Evolutionary conservation across 2,329 filamentous ascomycete species (phyloP), one percentile per base, ranked within the genome.

Genomic region (Cladosporium sp.): DNA sequence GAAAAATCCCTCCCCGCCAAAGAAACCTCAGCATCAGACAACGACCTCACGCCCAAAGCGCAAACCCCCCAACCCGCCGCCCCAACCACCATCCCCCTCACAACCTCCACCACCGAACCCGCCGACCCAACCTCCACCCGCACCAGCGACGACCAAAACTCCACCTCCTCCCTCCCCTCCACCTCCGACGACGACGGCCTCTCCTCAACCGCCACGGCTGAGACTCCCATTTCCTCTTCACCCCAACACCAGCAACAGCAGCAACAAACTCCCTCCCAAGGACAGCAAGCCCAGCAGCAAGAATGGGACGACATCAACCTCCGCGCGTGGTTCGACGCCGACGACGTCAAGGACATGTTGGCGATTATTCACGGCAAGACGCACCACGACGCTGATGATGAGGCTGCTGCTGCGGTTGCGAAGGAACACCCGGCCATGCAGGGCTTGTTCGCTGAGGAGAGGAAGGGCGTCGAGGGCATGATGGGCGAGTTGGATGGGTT

Each of bases 241-340:
- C 49, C 37, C 7, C 49, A 36, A 15, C 49, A n/a, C 30, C 30
- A n/a, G 7, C 6, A 32, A 3, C 29, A n/a, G 29, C 29, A 8
- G 29, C 29, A n/a, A n/a, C n/a, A n/a, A n/a, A n/a, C n/a, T n/a
- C n/a, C 22, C 5, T 47, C 18, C 29, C 18, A 43, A 3, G 18
- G 13, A 30, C 22, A 20, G 7, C 41, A 40, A 1, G 18, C 44
- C 30, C n/a, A n/a, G n/a, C 79, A 80, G 18, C 78, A 75, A 4
- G 81, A 83, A 0, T 99, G 93, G 93, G 92, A 89, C 55, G 92
- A 97, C 68, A 78, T 83, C 50, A 88, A 84, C 60, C 79, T 99
- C 22, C 83, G 89, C 53, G 85, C 88, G 12, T 99, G 96, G 70
- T 86, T 97, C 62, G 92, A 97, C 58, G 65, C 64, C 42, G 89